Evolutionary conservation across 1,139 yeast genomes (phyloP).

Genomic region (Magnusiomyces paraingens): DNA sequence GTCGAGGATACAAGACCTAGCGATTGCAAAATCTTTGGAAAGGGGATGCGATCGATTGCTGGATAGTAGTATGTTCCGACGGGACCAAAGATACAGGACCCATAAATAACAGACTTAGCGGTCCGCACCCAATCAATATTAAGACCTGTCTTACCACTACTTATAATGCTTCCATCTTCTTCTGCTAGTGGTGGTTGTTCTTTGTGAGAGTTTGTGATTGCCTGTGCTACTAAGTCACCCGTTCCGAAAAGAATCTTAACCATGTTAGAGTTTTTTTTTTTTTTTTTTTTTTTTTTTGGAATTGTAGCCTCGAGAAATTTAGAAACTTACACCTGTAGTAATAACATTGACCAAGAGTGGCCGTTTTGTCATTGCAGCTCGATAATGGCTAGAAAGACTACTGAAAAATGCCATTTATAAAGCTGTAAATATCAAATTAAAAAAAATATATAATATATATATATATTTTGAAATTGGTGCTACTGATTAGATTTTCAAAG

Average conservation of each 20-base stretch:
- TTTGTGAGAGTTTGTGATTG: neutral
- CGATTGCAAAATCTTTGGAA: slow-evolving; percentile 5
- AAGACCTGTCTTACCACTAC: too few species aligned
- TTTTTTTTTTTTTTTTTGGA: too few species aligned
- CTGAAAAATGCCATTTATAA: neutral
- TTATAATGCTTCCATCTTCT: too few species aligned
- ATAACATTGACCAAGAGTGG: neutral
- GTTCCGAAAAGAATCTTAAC: neutral
- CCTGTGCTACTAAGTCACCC: slow-evolving; percentile 3
- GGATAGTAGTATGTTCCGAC: slow-evolving; percentile 65
- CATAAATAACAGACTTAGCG: slow-evolving; percentile 61
- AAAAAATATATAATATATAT: too few species aligned
- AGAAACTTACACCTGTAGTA: slow-evolving; percentile 1
- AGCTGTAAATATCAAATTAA: too few species aligned
- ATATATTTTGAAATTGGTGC: too few species aligned
- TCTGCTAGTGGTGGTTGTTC: neutral
- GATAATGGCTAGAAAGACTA: neutral
- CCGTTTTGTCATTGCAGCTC: neutral
- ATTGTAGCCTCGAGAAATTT: neutral
- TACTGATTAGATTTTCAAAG: too few species aligned
- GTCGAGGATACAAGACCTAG: slow-evolving; percentile 2
- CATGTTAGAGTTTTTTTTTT: neutral
- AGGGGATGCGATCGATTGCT: slow-evolving; percentile 42
- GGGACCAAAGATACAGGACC: slow-evolving; percentile 72
- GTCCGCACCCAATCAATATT: slow-evolving; percentile 40